phyloP scores from a whole-genome alignment of 805 yeast genomes.

The Saturnispora serradocipensis region DNA sequence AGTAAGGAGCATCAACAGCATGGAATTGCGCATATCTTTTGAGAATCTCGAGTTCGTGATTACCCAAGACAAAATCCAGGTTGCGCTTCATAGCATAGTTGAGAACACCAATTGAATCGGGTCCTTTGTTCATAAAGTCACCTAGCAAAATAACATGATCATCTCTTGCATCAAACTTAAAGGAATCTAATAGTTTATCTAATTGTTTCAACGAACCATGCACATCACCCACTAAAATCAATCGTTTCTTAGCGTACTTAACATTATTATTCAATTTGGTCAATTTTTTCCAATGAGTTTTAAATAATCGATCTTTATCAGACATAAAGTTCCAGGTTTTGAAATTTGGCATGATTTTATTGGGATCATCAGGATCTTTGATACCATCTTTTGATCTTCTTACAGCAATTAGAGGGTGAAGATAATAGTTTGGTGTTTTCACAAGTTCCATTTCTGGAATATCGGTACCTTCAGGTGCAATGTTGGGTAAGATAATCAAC shows the following conservation, averaged over 20 bases:
- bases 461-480: conserved; percentile 25
- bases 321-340: conserved; percentile 15
- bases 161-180: conserved; percentile 33
- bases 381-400: conserved; percentile 1
- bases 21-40: conserved; percentile 56
- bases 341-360: conserved; percentile 22
- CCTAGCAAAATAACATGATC: conserved; percentile 71
- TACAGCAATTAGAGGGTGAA: conserved; percentile 24
- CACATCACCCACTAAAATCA: conserved; percentile 75
- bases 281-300: conserved; percentile 17
- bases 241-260: conserved; percentile 31
- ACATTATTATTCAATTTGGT: conserved; percentile 2
- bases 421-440: conserved; percentile 15
- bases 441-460: conserved; percentile 23
- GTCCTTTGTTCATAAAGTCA: conserved; percentile 81
- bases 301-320: conserved; percentile 13
- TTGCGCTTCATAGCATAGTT: conserved; percentile 52
- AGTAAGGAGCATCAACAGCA: conserved; percentile 28
- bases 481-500: conserved; percentile 24
- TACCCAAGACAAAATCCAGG: conserved; percentile 74
- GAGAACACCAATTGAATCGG: conserved; percentile 59
- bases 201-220: conserved; percentile 69
- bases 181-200: conserved; percentile 40
- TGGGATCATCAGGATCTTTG: conserved; percentile 20
- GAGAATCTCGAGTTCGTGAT: conserved; percentile 73